A percentile compares a stretch with the other conserved stretches of the same genome.
Evolutionary conservation across 257 asterid genomes (phyloP).

Genomic region (Penstemon eatonii): DNA sequence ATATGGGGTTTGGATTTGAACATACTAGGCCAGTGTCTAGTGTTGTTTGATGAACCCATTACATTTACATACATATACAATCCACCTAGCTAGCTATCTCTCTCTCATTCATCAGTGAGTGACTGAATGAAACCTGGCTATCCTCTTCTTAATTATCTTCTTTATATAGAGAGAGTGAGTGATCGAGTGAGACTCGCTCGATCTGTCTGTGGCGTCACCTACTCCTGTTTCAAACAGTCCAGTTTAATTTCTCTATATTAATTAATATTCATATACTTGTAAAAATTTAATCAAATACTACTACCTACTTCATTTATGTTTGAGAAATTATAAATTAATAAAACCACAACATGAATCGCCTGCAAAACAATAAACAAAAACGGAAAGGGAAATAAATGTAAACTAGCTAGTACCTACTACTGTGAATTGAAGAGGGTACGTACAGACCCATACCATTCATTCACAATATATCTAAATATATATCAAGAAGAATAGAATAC

Average conservation of each 20-base stretch:
- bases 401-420: slow-evolving; percentile 34
- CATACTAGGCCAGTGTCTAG: slow-evolving; percentile 67
- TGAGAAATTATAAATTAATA: neutral
- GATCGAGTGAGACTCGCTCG: no score
- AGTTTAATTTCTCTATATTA: neutral
- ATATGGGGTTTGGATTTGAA: slow-evolving; percentile 55
- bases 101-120: neutral
- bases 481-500: slow-evolving; percentile 31
- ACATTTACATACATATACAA: neutral
- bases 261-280: neutral
- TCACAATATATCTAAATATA: neutral
- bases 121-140: neutral
- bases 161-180: slow-evolving; percentile 9
- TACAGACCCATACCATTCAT: slow-evolving; percentile 54
- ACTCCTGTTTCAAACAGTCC: slow-evolving; percentile 26
- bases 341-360: slow-evolving; percentile 81
- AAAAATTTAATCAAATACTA: neutral
- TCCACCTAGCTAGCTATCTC: neutral
- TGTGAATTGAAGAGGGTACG: slow-evolving; percentile 16
- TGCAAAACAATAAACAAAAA: slow-evolving; percentile 53
- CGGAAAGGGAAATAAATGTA: slow-evolving; percentile 54
- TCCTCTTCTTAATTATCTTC: slow-evolving; percentile 32
- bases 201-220: slow-evolving; percentile 13
- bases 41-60: slow-evolving; percentile 56
- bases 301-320: no score